Evolutionary conservation across 345 rosid species (phyloP).

Genomic region (Syzygium grande): DNA sequence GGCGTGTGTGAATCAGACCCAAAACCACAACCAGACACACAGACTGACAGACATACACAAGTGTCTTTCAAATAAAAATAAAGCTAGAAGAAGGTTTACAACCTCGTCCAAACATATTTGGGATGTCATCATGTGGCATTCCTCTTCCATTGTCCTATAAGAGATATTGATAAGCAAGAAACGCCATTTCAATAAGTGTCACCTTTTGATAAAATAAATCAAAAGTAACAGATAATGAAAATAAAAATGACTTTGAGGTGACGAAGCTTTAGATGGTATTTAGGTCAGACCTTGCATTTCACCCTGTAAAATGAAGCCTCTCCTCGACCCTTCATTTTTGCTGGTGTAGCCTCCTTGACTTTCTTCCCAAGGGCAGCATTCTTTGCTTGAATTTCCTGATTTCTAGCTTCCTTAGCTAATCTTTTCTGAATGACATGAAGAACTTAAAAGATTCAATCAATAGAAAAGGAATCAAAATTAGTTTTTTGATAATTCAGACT

Average conservation of each 20-base stretch:
- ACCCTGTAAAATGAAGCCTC: constrained; percentile 94
- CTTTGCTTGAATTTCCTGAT: constrained; percentile 78
- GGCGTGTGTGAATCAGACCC: neutral
- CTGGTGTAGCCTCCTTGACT: constrained; percentile 55
- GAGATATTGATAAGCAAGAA: neutral
- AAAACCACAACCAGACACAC: neutral
- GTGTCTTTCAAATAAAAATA: neutral
- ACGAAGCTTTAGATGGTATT: neutral
- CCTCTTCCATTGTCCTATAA: constrained; percentile 94
- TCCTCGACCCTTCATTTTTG: constrained; percentile 74
- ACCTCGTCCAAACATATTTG: constrained; percentile 99
- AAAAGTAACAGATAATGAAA: neutral
- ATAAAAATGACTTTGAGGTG: neutral
- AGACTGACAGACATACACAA: neutral
- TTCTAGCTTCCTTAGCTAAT: constrained; percentile 81
- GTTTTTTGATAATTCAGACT: neutral
- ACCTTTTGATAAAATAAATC: neutral
- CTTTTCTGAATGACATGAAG: constrained; percentile 49
- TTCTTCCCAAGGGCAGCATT: constrained; percentile 72
- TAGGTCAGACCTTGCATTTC: constrained; percentile 72
- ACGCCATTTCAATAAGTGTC: neutral
- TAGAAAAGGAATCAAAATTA: neutral
- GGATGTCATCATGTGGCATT: constrained; percentile 99
- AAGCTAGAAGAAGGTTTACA: neutral
- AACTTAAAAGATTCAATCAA: neutral